Percentiles rank a stretch among this genome's conserved stretches.
These are phyloP conservation scores for Conoideocrella luteorostrata DNA, from an alignment of 2,329 filamentous ascomycete species.

Conservation along the genomic window DNA sequence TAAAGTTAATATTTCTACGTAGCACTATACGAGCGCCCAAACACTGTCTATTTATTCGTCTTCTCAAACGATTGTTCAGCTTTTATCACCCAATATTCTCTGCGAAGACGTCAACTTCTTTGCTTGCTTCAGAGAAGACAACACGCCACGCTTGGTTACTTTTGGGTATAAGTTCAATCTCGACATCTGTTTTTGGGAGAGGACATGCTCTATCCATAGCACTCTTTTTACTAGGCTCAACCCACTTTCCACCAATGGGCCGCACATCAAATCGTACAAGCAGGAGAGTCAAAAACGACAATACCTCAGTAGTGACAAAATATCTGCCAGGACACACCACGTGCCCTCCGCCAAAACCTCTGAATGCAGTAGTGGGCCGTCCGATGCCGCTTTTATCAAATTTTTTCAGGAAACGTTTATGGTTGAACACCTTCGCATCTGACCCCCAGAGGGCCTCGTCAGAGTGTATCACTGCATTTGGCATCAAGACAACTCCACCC, in stretches of 20 bases:
- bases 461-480: neutral
- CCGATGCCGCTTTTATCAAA: neutral
- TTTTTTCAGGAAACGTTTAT: conserved; percentile 4
- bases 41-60: too few species aligned
- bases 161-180: conserved; percentile 1
- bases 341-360: conserved; percentile 6
- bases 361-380: conserved; percentile 1
- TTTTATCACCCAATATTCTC: too few species aligned
- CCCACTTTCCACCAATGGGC: conserved; percentile 3
- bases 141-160: conserved; percentile 1
- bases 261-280: conserved; percentile 4
- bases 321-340: conserved; percentile 7
- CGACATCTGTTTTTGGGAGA: neutral
- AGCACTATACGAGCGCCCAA: too few species aligned
- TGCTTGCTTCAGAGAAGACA: neutral
- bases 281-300: conserved; percentile 4
- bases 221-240: conserved; percentile 1
- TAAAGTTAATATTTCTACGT: too few species aligned
- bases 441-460: conserved; percentile 3
- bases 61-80: too few species aligned
- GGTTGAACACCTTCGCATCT: conserved; percentile 2
- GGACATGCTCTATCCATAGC: neutral
- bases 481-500: conserved; percentile 1
- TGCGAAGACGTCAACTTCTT: neutral
- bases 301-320: conserved; percentile 6